Percentiles rank a stretch among this genome's conserved stretches.
These are phyloP conservation scores for Colletotrichum scovillei DNA, from an alignment of 2,329 filamentous ascomycete species.

Conservation along the genomic window DNA sequence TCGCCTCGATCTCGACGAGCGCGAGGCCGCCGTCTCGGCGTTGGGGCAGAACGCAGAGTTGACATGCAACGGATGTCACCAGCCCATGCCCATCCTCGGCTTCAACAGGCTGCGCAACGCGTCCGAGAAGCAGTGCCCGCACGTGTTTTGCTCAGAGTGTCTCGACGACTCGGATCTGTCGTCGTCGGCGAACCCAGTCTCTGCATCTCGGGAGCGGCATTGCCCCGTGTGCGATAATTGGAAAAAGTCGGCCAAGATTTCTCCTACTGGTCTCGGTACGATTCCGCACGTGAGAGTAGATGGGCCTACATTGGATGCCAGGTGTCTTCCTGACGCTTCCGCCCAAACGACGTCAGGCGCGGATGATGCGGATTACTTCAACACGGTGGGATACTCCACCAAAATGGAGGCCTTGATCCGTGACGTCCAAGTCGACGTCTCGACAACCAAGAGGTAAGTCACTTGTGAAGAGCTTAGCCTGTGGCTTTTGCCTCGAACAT, in stretches of 20 bases:
- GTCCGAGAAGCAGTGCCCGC: constrained; percentile 42
- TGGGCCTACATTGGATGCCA: background rate
- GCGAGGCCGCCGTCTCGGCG: constrained; percentile 40
- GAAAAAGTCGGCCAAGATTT: constrained; percentile 6
- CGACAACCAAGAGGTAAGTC: constrained; percentile 41
- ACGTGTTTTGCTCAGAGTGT: constrained; percentile 47
- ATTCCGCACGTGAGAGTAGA: constrained; percentile 4
- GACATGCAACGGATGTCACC: constrained; percentile 45
- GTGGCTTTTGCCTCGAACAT: too few relatives aligned
- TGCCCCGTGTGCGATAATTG: constrained; percentile 41
- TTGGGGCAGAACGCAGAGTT: constrained; percentile 40
- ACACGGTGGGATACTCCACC: constrained; percentile 42
- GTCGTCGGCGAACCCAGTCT: too few relatives aligned
- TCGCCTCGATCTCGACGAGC: constrained; percentile 43
- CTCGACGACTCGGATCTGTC: constrained; percentile 36
- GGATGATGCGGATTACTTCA: constrained; percentile 42
- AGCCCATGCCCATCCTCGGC: constrained; percentile 45
- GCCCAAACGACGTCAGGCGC: background rate
- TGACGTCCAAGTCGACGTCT: constrained; percentile 42
- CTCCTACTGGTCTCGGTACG: background rate
- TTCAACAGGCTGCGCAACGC: constrained; percentile 35
- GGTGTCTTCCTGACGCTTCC: constrained; percentile 2
- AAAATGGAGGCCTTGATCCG: constrained; percentile 47
- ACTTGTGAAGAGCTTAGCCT: too few relatives aligned
- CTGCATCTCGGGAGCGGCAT: background rate